Percentiles rank a stretch among this genome's conserved stretches.
Evolutionary conservation across 768 basidiomycete genomes (phyloP).

Genomic region (Termitomyces sp.): DNA sequence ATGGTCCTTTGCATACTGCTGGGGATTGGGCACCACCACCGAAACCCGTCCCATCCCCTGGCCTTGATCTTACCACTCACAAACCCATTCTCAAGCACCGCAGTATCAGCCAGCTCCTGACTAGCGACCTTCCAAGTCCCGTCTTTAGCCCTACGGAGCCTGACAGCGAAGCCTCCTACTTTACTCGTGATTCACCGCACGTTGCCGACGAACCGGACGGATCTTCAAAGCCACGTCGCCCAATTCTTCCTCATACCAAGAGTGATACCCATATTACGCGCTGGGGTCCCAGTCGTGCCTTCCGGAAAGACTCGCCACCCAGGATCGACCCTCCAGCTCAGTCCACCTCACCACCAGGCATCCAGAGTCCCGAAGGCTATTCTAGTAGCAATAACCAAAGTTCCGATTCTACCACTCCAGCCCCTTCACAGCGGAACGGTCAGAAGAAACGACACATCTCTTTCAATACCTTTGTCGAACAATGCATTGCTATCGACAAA

Average conservation of each 20-base stretch:
- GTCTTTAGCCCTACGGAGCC: constrained; percentile 56
- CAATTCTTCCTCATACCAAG: constrained; percentile 73
- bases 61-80: constrained; percentile 43
- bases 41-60: constrained; percentile 33
- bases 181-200: neutral
- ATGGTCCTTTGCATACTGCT: constrained; percentile 95
- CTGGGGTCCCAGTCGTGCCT: constrained; percentile 41
- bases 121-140: constrained; percentile 64
- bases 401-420: constrained; percentile 8
- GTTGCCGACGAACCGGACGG: constrained; percentile 8
- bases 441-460: constrained; percentile 84
- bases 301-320: constrained; percentile 68
- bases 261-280: constrained; percentile 79
- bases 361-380: constrained; percentile 17
- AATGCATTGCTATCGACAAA: constrained; percentile 87
- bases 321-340: constrained; percentile 41
- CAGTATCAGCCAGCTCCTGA: constrained; percentile 85
- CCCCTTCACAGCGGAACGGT: neutral
- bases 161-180: constrained; percentile 33
- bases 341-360: constrained; percentile 7
- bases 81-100: constrained; percentile 98
- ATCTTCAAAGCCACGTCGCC: constrained; percentile 32
- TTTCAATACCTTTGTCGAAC: constrained; percentile 98
- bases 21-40: constrained; percentile 61
- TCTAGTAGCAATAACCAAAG: constrained; percentile 10